phyloP scores from a whole-genome alignment of 2,329 filamentous ascomycete species.

The Kalmusia sp. region DNA sequence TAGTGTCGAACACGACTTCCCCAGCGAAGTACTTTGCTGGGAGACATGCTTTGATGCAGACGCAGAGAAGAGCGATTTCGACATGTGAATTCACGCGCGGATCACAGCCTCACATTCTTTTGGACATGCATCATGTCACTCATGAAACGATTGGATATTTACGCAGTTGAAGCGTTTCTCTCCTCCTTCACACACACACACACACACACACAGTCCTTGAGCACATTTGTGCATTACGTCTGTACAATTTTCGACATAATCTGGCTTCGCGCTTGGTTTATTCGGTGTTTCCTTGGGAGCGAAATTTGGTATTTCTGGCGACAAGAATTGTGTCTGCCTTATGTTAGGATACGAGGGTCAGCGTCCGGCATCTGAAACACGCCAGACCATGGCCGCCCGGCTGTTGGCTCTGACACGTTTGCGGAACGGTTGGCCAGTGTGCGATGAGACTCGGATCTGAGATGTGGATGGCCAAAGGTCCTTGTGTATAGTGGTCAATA shows the following conservation, averaged over 20 bases:
- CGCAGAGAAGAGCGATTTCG: slow-evolving; percentile 29
- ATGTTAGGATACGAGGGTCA: neutral
- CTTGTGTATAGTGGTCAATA: slow-evolving; percentile 9
- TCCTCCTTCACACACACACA: slow-evolving; percentile 4
- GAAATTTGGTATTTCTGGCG: neutral
- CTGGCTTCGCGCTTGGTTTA: neutral
- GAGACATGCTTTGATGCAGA: slow-evolving; percentile 56
- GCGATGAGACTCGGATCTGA: neutral
- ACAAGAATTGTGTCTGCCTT: slow-evolving; percentile 8
- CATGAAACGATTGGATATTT: slow-evolving; percentile 1
- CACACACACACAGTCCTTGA: neutral
- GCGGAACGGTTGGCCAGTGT: slow-evolving; percentile 13
- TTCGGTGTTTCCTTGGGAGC: neutral
- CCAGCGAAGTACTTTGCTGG: slow-evolving; percentile 52
- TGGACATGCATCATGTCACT: slow-evolving; percentile 4
- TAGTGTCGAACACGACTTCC: slow-evolving; percentile 54
- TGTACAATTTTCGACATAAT: neutral
- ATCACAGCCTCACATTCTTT: slow-evolving; percentile 4
- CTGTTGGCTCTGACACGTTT: slow-evolving; percentile 9
- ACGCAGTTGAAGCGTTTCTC: slow-evolving; percentile 1
- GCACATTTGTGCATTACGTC: neutral
- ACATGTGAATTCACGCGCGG: neutral
- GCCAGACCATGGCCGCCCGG: slow-evolving; percentile 11
- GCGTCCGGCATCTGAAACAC: slow-evolving; percentile 16
- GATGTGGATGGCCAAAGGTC: neutral